Base-by-base conservation (phyloP, 495 filamentous ascomycete species). In the Cercophora sp. region DNA sequence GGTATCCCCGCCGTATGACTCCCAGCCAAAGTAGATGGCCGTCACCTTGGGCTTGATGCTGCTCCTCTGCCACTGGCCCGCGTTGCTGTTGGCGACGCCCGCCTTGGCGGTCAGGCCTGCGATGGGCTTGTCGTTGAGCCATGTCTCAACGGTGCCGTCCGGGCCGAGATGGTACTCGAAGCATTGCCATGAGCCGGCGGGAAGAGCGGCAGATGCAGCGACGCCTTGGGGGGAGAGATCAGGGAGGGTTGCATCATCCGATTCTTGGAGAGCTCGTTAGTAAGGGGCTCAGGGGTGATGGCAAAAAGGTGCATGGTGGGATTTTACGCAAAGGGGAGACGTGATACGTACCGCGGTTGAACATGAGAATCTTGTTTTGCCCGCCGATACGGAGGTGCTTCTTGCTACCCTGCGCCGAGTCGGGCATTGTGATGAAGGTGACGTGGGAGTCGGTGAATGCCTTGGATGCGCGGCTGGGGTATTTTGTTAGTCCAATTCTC, bases 381-480 rank as follows among this genome's bases (percentile, higher is more conserved):
- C 79, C 79, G 48, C 76, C 77, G 52, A 82, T 79, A 51, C 79
- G 77, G 19, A 82, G 78, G 59, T 81, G 74, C 68, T 82, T 79
- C 20, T 77, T 74, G 39, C 54, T 58, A 54, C 70, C 77, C 51
- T 78, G 78, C 34, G 75, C 67, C 5, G 72, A 70, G 66, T 82
- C 79, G 10, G 78, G 74, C 79, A 82, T 82, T 16, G 77, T 79
- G 63, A 82, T 82, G 69, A 82, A 81, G 60, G 73, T 72, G 54
- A 82, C 77, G 65, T 82, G 79, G 22, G 69, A 68, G 65, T 66
- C 67, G 29, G 74, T 79, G 13, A 81, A 62, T 50, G 79, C 75
- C 52, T 71, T 77, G 39, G 67, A 65, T n/a, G 76, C 72, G 71
- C 76, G 76, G 48, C 76, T 80, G 52, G 1, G 59, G 52, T 42